Base-by-base conservation (phyloP, 2,329 filamentous ascomycete species). In the Aspergillus flavus region DNA sequence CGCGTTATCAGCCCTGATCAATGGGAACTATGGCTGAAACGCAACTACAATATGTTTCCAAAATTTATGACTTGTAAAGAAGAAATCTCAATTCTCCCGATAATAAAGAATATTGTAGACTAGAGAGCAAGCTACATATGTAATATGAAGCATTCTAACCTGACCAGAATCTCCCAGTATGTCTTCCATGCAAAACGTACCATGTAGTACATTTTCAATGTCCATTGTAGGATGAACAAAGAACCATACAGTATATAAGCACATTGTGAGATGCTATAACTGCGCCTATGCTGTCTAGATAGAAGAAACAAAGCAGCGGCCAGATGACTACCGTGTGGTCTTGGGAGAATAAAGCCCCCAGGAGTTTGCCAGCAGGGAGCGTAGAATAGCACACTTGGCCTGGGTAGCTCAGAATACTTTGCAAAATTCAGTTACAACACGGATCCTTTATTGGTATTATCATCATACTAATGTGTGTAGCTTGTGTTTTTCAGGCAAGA, bases 291-390 rank as follows among this genome's bases (percentile, higher is more conserved):
- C 16, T 23, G 6, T 28, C 7, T 14, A 50, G 6, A 30, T 4
- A 19, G 16, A 32, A 32, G 9, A 32, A 32, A 32, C 10, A 32
- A 52, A 11, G 19, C 21, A 30, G 48, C 1, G n/a, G 48, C 9
- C 4, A 34, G 2, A 10, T 34, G 26, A 4, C 66, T 16, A 71
- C 69, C 26, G 70, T 66, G 19, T 52, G 4, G 7, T 9, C 14
- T 11, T 30, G 4, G 6, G 30, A n/a, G 9, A 12, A 52, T n/a
- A 19, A 52, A 30, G 48, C 14, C 14, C n/a, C 16, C 26, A 52
- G 16, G 9, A n/a, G 6, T 10, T 30, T 48, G 26, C 6, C 16
- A 30, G 46, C 23, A 50, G 14, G 23, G 19, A 28, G 26, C 14
- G 23, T 30, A 19, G 2, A 50, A 50, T 26, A 46, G 9, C 12